Conservation (phyloP, 305 asterid genomes). For the Salvia sclarea region DNA sequence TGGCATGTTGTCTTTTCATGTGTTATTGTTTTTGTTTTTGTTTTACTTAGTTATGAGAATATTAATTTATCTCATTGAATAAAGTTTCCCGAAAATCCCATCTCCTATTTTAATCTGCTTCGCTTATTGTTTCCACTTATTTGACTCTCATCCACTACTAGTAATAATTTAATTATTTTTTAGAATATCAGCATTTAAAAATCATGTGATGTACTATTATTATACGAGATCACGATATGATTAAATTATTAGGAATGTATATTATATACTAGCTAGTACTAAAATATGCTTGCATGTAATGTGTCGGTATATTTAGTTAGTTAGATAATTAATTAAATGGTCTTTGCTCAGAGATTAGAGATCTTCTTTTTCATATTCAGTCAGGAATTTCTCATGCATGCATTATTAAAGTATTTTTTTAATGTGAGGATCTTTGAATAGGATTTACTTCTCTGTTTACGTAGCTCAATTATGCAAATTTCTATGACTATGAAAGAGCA, state of each 20-base stretch:
- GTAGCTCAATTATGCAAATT: conserved; percentile 26
- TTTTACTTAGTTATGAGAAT: conserved; percentile 27
- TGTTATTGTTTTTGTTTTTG: conserved; percentile 26
- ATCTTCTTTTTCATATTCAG: conserved; percentile 26
- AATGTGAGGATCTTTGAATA: conserved; percentile 8
- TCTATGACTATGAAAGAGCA: conserved; percentile 1
- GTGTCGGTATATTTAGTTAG: background rate
- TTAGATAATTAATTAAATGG: background rate
- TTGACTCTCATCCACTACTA: too few species aligned
- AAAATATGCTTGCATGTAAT: background rate
- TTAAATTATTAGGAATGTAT: background rate
- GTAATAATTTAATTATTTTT: too few species aligned
- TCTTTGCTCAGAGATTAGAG: conserved; percentile 11
- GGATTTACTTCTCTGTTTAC: conserved; percentile 22
- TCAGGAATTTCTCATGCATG: conserved; percentile 21
- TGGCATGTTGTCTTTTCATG: conserved; percentile 38
- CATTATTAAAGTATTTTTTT: background rate
- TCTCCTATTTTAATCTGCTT: background rate
- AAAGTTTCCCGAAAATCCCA: background rate
- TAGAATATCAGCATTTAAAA: background rate
- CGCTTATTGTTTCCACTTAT: too few species aligned
- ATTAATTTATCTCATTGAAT: background rate
- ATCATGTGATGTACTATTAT: too few species aligned
- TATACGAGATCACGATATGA: too few species aligned
- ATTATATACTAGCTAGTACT: too few species aligned